Conservation (phyloP, 805 yeast genomes). For the Teunomyces pallodes region DNA sequence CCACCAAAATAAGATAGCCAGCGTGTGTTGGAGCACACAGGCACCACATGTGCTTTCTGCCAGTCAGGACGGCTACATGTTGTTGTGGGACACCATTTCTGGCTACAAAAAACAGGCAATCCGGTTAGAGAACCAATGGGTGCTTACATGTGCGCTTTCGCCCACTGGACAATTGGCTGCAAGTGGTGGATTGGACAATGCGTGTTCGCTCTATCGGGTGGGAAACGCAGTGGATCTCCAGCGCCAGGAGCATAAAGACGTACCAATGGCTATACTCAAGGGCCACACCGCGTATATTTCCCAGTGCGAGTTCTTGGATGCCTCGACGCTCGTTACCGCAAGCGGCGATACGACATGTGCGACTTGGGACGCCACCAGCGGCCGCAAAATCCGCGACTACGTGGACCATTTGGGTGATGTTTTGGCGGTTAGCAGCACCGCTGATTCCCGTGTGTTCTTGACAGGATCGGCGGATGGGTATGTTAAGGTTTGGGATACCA, state of each 20-base stretch:
- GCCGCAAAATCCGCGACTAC: slow-evolving; percentile 51
- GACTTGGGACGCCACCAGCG: slow-evolving; percentile 74
- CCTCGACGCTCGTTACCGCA: slow-evolving; percentile 55
- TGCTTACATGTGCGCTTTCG: slow-evolving; percentile 68
- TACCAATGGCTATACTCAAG: slow-evolving; percentile 52
- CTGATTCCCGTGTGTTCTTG: slow-evolving; percentile 38
- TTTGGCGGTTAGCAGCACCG: slow-evolving; percentile 36
- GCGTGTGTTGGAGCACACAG: slow-evolving; percentile 66
- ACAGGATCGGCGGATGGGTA: slow-evolving; percentile 70
- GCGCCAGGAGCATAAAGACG: not conserved
- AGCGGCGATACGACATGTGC: slow-evolving; percentile 82
- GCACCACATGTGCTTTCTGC: slow-evolving; percentile 64
- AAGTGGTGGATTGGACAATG: slow-evolving; percentile 79
- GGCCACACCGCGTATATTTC: slow-evolving; percentile 85
- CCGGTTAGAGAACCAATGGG: slow-evolving; percentile 75
- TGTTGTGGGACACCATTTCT: slow-evolving; percentile 77
- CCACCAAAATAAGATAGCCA: slow-evolving; percentile 72
- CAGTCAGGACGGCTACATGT: slow-evolving; percentile 82
- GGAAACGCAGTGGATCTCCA: slow-evolving; percentile 14
- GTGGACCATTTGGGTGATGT: slow-evolving; percentile 75
- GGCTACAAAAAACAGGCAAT: slow-evolving; percentile 72
- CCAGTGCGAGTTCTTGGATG: slow-evolving; percentile 64
- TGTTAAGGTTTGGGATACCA: slow-evolving; percentile 37
- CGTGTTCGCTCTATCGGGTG: slow-evolving; percentile 64
- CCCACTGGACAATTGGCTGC: slow-evolving; percentile 68